These are phyloP conservation scores for Delphinella strobiligena DNA, from an alignment of 2,329 filamentous ascomycete species.

Conservation along the genomic window DNA sequence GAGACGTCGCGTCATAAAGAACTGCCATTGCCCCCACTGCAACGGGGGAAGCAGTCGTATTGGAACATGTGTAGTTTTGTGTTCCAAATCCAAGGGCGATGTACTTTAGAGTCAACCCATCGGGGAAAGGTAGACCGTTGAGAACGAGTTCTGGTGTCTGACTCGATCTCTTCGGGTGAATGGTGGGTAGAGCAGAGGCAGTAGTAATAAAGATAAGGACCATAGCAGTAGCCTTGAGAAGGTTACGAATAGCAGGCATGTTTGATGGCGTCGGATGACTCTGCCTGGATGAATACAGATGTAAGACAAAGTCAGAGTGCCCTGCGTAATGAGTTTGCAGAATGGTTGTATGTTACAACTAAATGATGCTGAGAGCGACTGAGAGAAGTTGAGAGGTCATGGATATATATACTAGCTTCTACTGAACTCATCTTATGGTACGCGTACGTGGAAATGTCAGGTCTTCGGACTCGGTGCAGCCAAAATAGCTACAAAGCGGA, in stretches of 20 bases:
- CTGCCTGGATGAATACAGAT: too few relatives aligned
- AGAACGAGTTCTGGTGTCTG: conserved; percentile 2
- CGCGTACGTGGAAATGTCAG: background rate
- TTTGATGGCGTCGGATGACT: too few relatives aligned
- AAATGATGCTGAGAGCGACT: too few relatives aligned
- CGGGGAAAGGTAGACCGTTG: conserved; percentile 6
- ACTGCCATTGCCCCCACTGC: conserved; percentile 35
- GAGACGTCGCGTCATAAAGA: conserved; percentile 27
- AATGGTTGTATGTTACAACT: too few relatives aligned
- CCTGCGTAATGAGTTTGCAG: too few relatives aligned
- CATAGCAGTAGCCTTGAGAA: conserved; percentile 1
- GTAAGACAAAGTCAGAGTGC: too few relatives aligned
- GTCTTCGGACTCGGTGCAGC: background rate
- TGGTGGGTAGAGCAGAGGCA: background rate
- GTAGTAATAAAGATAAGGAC: conserved; percentile 4
- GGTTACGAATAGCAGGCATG: background rate
- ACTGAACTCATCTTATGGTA: too few relatives aligned
- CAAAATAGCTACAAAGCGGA: background rate
- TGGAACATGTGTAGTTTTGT: conserved; percentile 55
- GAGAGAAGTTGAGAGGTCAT: too few relatives aligned
- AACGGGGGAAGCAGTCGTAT: conserved; percentile 18
- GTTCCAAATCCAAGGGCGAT: conserved; percentile 53
- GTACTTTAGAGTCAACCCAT: conserved; percentile 15
- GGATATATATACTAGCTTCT: too few relatives aligned
- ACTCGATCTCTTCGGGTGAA: background rate